These are phyloP conservation scores for Aspergillus sp. DNA, from an alignment of 2,329 filamentous ascomycete species.

Conservation along the genomic window DNA sequence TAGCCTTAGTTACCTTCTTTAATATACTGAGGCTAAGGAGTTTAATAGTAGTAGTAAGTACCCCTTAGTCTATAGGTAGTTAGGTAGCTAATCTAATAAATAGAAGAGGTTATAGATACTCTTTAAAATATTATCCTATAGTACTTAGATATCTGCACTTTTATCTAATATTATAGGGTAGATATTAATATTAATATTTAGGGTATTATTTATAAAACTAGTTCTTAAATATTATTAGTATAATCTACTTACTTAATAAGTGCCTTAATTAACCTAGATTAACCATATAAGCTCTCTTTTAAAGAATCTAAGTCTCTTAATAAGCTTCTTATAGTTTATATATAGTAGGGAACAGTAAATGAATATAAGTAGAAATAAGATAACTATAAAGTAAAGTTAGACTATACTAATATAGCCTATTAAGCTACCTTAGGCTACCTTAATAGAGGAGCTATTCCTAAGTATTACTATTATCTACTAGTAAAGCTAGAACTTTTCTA, in stretches of 20 bases:
- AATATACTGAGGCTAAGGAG: constrained; percentile 30
- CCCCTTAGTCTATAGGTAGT: constrained; percentile 12
- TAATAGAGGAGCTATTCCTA: not conserved
- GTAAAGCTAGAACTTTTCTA: constrained; percentile 9
- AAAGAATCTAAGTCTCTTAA: constrained; percentile 12
- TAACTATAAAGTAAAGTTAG: constrained; percentile 7
- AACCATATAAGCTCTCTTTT: constrained; percentile 6
- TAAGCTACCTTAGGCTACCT: constrained; percentile 2
- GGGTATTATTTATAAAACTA: constrained; percentile 8
- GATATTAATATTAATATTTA: constrained; percentile 10
- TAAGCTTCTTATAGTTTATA: constrained; percentile 6
- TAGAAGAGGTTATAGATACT: constrained; percentile 16
- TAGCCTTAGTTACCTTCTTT: constrained; percentile 33
- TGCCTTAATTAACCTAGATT: constrained; percentile 7
- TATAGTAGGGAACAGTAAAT: constrained; percentile 6
- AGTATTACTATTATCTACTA: constrained; percentile 1
- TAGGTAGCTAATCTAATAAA: constrained; percentile 5
- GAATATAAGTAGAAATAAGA: constrained; percentile 10
- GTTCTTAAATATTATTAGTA: constrained; percentile 8
- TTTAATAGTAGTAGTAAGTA: constrained; percentile 37
- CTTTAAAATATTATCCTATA: constrained; percentile 21
- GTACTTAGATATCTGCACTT: constrained; percentile 9
- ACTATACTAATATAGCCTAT: constrained; percentile 3
- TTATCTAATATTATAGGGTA: constrained; percentile 10
- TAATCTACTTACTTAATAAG: constrained; percentile 10